Base-by-base conservation (phyloP, 768 basidiomycete genomes). In the Amanita subjunquillea region DNA sequence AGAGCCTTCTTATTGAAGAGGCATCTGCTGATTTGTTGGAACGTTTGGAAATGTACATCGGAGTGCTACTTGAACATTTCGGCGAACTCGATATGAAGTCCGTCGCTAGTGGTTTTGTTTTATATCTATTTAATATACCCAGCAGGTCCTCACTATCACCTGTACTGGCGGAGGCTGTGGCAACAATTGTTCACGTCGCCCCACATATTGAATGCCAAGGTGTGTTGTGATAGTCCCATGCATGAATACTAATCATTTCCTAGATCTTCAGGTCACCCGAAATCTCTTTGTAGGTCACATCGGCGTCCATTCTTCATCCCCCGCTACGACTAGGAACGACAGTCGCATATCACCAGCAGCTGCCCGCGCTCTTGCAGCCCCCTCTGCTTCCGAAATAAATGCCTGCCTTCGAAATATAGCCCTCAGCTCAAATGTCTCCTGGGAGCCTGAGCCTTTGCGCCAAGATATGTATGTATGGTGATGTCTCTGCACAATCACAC, bases 1-100 rank as follows among this genome's bases (percentile, higher is more conserved):
- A 83, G 62, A 80, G 75, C 59, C 63, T 85, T 45, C 75, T 85
- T 23, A 69, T 75, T 38, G 83, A 86, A 44, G 85, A 88, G 59
- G 67, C 71, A 7, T 69, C 74, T 55, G 77, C 74, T 7, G 81
- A 85, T 59, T 58, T 87, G n/a, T 59, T 87, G 54, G 83, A 82
- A 63, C 71, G 74, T 25, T 53, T 89, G 54, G 85, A 81, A 63
- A 80, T 80, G 76, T 72, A 84, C 57, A 67, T 87, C 30, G 80
- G 82, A n/a, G 68, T 77, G 20, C 58, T 88, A 17, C 62, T 83
- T 25, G 78, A 80, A 55, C 77, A 77, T 61, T 73, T 80, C 54
- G 64, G 66, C 45, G 83, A 85, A 61, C 57, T 87, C 38, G 78
- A 82, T 37, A 66, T 69, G 53, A 68, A 66, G 76, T 77, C 58